A percentile compares a stretch with the other conserved stretches of the same genome.
Evolutionary conservation across 2,329 filamentous ascomycete genomes (phyloP).

Genomic region (Esteya vermicola): DNA sequence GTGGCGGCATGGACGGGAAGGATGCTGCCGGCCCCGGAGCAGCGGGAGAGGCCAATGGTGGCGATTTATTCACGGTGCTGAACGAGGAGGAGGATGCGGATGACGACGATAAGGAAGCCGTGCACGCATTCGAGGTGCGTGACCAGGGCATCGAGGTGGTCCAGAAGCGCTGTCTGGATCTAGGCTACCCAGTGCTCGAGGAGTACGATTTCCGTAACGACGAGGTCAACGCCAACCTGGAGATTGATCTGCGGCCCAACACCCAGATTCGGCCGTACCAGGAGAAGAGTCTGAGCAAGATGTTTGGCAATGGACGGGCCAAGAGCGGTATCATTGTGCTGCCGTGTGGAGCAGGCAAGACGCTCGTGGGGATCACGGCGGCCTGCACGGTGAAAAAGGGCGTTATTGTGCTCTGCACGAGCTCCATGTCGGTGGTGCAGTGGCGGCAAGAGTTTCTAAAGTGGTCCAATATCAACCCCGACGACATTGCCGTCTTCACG

Average conservation of each 20-base stretch:
- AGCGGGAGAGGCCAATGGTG: slow-evolving; percentile 11
- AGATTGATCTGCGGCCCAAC: slow-evolving; percentile 82
- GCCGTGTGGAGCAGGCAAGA: slow-evolving; percentile 94
- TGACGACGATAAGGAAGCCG: slow-evolving; percentile 64
- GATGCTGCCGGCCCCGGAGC: background rate
- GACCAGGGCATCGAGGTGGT: slow-evolving; percentile 73
- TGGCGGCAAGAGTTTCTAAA: slow-evolving; percentile 95
- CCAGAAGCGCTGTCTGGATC: slow-evolving; percentile 75
- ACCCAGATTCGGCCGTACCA: slow-evolving; percentile 91
- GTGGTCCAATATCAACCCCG: slow-evolving; percentile 90
- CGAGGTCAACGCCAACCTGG: slow-evolving; percentile 72
- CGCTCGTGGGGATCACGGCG: slow-evolving; percentile 92
- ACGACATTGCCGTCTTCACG: slow-evolving; percentile 89
- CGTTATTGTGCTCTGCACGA: slow-evolving; percentile 87
- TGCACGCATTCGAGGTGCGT: slow-evolving; percentile 85
- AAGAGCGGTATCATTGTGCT: slow-evolving; percentile 96
- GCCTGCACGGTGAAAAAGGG: slow-evolving; percentile 97
- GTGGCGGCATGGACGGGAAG: background rate
- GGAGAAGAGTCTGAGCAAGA: slow-evolving; percentile 94
- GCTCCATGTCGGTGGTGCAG: slow-evolving; percentile 94
- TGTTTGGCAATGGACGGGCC: slow-evolving; percentile 96
- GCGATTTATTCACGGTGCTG: slow-evolving; percentile 34
- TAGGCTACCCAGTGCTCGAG: slow-evolving; percentile 79
- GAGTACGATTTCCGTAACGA: slow-evolving; percentile 97
- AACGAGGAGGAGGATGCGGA: slow-evolving; percentile 72